Conservation (phyloP, 2,329 filamentous ascomycete genomes). For the Aquanectria penicillioides region DNA sequence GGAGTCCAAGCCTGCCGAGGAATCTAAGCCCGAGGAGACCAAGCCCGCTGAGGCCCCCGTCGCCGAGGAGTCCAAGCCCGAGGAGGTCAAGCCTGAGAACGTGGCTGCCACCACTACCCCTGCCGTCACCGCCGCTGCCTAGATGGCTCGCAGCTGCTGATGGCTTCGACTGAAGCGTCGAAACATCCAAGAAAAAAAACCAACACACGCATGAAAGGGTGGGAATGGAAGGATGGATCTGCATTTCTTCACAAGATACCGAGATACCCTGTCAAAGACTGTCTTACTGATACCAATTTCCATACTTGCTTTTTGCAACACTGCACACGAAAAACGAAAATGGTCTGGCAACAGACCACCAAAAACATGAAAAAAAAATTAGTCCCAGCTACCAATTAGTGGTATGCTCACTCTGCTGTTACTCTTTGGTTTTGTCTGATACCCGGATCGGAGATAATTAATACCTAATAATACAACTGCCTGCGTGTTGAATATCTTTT, state of each 20-base stretch:
- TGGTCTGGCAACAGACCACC: slow-evolving; percentile 26
- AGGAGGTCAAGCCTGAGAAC: slow-evolving; percentile 53
- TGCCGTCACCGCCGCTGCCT: slow-evolving; percentile 62
- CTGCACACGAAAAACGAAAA: slow-evolving; percentile 32
- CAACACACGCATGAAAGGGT: slow-evolving; percentile 52
- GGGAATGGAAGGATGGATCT: slow-evolving; percentile 61
- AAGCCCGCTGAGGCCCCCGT: slow-evolving; percentile 46
- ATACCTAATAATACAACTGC: slow-evolving; percentile 57
- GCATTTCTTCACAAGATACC: slow-evolving; percentile 63
- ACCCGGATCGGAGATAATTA: slow-evolving; percentile 54
- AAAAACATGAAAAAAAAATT: slow-evolving; percentile 39
- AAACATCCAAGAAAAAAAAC: slow-evolving; percentile 38
- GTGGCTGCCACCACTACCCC: slow-evolving; percentile 53
- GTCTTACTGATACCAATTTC: slow-evolving; percentile 56
- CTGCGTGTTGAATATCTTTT: slow-evolving; percentile 44
- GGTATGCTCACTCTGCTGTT: slow-evolving; percentile 40
- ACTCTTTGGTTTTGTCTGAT: slow-evolving; percentile 50
- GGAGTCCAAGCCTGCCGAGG: slow-evolving; percentile 49
- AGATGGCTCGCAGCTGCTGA: slow-evolving; percentile 46
- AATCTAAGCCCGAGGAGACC: slow-evolving; percentile 50
- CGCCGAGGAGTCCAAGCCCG: slow-evolving; percentile 46
- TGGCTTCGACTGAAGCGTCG: too few species aligned
- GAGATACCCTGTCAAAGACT: slow-evolving; percentile 66
- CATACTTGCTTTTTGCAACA: slow-evolving; percentile 43
- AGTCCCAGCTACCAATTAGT: slow-evolving; percentile 29